phyloP scores from a whole-genome alignment of 1,139 yeast genomes.

The Scheffersomyces stambukii region DNA sequence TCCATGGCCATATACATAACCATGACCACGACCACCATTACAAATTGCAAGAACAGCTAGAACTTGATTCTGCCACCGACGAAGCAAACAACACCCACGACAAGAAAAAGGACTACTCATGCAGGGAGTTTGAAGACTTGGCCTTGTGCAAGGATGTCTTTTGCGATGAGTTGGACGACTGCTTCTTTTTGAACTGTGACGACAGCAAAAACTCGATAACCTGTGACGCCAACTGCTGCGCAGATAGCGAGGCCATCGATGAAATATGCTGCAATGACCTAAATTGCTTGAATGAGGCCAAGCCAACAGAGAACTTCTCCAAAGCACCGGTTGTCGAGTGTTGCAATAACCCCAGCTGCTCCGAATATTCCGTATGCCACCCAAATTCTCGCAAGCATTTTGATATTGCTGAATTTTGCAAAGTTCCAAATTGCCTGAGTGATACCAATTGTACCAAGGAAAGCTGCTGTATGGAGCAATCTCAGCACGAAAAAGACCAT shows the following conservation, averaged over 20 bases:
- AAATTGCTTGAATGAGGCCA: slow-evolving; percentile 5
- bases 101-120: slow-evolving; percentile 8
- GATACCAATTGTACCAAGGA: slow-evolving; percentile 15
- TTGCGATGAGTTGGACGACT: slow-evolving; percentile 45
- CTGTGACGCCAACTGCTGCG: slow-evolving; percentile 14
- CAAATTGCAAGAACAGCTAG: slow-evolving; percentile 1
- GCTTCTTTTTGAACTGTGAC: slow-evolving; percentile 36
- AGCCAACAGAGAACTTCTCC: too few species aligned
- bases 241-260: slow-evolving; percentile 9
- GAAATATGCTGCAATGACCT: slow-evolving; percentile 18
- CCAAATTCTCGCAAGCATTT: too few species aligned
- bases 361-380: slow-evolving; percentile 4
- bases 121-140: slow-evolving; percentile 29
- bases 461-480: slow-evolving; percentile 2
- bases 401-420: too few species aligned
- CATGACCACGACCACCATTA: slow-evolving; percentile 31
- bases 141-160: slow-evolving; percentile 38
- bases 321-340: too few species aligned
- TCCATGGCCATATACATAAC: slow-evolving; percentile 66
- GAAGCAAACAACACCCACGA: slow-evolving; percentile 1
- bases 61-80: neutral
- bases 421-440: too few species aligned
- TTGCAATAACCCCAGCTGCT: too few species aligned
- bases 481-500: slow-evolving; percentile 19
- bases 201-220: slow-evolving; percentile 5